Evolutionary conservation across 176 grass and related monocot species (phyloP).

Genomic region (Oryza rufipogon): DNA sequence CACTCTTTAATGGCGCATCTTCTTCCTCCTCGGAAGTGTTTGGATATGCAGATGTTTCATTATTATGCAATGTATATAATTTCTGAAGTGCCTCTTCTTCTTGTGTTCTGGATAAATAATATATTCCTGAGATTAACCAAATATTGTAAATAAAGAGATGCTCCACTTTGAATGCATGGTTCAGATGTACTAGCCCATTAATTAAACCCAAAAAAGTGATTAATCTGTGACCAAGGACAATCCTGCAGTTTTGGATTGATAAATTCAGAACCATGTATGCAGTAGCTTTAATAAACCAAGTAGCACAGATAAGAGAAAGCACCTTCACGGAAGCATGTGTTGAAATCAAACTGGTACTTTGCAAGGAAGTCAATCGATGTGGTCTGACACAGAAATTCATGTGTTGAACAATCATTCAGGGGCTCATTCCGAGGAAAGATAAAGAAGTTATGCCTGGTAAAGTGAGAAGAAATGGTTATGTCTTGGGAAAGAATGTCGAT

Average conservation of each 20-base stretch:
- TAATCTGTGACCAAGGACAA: neutral
- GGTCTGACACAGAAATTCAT: conserved; percentile 88
- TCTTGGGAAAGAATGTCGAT: neutral
- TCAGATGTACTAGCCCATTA: conserved; percentile 15
- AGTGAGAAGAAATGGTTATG: conserved; percentile 3
- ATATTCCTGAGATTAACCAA: conserved; percentile 96
- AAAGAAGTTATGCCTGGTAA: conserved; percentile 81
- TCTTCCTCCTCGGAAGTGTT: conserved; percentile 44
- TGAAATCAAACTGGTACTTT: conserved; percentile 90
- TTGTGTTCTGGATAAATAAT: conserved; percentile 99
- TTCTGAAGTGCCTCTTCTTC: conserved; percentile 60
- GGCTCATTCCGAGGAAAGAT: conserved; percentile 75
- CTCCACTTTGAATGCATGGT: conserved; percentile 28
- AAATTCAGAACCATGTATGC: conserved; percentile 18
- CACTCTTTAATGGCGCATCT: conserved; percentile 53
- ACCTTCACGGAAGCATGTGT: conserved; percentile 83
- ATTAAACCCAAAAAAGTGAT: conserved; percentile 1
- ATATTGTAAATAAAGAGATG: conserved; percentile 71
- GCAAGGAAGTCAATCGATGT: conserved; percentile 89
- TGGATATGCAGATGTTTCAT: conserved; percentile 40
- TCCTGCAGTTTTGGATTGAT: conserved; percentile 22
- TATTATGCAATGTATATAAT: conserved; percentile 45
- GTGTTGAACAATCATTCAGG: conserved; percentile 50
- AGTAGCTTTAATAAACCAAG: conserved; percentile 28
- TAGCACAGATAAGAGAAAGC: conserved; percentile 43